Evolutionary conservation across 768 basidiomycete species (phyloP), one percentile per base, ranked within the genome.

Genomic region (Jaapia argillacea): DNA sequence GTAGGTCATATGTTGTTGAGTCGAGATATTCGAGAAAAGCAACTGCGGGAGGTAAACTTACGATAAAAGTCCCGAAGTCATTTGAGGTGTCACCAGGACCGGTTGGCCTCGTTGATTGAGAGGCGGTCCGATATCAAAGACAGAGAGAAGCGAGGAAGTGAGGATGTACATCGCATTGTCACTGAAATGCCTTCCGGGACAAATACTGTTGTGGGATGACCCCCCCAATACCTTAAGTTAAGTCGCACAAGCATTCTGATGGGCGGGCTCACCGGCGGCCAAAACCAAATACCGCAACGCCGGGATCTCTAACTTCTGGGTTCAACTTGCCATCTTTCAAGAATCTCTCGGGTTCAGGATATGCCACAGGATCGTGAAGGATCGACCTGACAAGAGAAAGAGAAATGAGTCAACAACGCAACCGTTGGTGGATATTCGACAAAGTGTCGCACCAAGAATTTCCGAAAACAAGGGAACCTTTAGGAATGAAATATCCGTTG

Each of bases 291-390:
- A 49, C 51, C 12, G 45, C 43, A 10, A 37, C 39, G 1, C 21
- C 46, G 4, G 49, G 54, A 24, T 51, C 46, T 20, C 44, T 35
- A 3, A 48, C 42, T 20, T 48, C 37, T 4, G 47, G 48, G 44
- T 52, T 42, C n/a, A 47, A 5, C 31, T 24, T 22, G 6, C 27
- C 48, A 3, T 44, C 47, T 36, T 49, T 45, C 20, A 52, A 20
- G 46, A 50, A 54, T n/a, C 54, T 40, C 22, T 55, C 54, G 12
- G 54, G 49, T 16, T 51, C 47, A 4, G 54, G 49, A 41, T 53
- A 56, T n/a, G 41, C 27, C 5, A 25, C 40, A 13, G 51, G 41
- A 36, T 56, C 51, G 27, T 54, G 48, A 18, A 52, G 49, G 24
- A 61, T 60, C 4, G 48, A 50, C 59, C 59, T 58, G 7, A 20